Evolutionary conservation across 345 rosid genomes (phyloP).

Genomic region (Hypericum perforatum): DNA sequence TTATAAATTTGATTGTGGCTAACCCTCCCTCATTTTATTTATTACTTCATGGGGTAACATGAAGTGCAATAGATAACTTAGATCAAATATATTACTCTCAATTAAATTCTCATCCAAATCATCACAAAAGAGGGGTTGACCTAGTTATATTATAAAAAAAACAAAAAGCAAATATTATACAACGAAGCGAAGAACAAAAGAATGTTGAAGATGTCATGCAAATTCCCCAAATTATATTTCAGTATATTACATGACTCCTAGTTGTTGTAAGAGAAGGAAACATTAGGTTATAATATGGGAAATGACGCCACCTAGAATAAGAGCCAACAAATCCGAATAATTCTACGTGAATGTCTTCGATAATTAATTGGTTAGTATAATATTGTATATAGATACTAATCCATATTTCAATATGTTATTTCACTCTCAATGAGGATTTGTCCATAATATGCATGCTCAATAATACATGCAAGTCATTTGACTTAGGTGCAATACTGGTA

Average conservation of each 20-base stretch:
- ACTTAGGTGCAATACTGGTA: too few relatives aligned
- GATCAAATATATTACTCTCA: not conserved
- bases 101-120: conserved; percentile 1
- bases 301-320: too few relatives aligned
- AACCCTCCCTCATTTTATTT: too few relatives aligned
- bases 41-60: conserved; percentile 25
- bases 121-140: conserved; percentile 31
- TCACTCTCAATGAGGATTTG: too few relatives aligned
- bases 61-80: conserved; percentile 19
- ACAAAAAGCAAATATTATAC: not conserved
- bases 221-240: not conserved
- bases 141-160: conserved; percentile 7
- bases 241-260: not conserved
- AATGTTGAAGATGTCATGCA: conserved; percentile 19
- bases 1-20: too few relatives aligned
- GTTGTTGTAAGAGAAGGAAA: conserved; percentile 13
- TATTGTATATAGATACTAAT: too few relatives aligned
- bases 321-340: too few relatives aligned
- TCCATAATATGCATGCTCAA: too few relatives aligned
- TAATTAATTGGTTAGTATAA: too few relatives aligned
- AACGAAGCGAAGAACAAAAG: conserved; percentile 3
- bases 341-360: too few relatives aligned
- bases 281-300: conserved; percentile 6
- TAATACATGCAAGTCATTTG: too few relatives aligned
- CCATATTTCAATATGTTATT: too few relatives aligned